Evolutionary conservation across 768 basidiomycete genomes (phyloP).

Genomic region (Phlegmacium glaucopus): DNA sequence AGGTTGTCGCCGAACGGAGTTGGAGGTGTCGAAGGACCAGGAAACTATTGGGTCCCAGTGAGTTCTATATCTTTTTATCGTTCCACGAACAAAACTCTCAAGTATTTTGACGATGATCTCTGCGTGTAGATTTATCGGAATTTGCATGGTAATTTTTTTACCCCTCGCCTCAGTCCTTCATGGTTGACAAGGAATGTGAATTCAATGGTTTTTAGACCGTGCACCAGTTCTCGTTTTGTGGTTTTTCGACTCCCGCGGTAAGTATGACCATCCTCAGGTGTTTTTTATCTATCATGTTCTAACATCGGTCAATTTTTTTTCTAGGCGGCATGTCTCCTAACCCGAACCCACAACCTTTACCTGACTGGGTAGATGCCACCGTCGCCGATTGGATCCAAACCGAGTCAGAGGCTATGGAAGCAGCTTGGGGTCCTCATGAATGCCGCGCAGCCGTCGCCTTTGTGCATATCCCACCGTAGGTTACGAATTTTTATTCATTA

Average conservation of each 20-base stretch:
- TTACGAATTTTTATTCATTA: not conserved
- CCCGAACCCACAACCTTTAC: constrained; percentile 29
- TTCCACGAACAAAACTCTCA: not conserved
- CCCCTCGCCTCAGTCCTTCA: not conserved
- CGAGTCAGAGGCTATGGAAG: constrained; percentile 53
- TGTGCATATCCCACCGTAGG: constrained; percentile 74
- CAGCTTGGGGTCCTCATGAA: constrained; percentile 53
- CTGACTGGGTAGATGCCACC: constrained; percentile 65
- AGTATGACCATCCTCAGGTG: too few species aligned
- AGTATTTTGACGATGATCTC: too few species aligned
- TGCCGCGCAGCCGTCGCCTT: constrained; percentile 60
- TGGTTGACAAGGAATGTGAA: not conserved
- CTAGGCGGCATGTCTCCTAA: constrained; percentile 51
- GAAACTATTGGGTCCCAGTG: constrained; percentile 79
- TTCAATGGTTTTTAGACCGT: constrained; percentile 27
- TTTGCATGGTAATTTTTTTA: constrained; percentile 19
- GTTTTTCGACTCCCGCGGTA: constrained; percentile 79
- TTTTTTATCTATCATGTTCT: not conserved
- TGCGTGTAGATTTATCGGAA: constrained; percentile 13
- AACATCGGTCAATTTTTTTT: not conserved
- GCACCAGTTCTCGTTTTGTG: constrained; percentile 58
- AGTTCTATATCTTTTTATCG: constrained; percentile 5
- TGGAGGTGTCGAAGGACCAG: constrained; percentile 62
- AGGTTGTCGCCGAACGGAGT: constrained; percentile 55
- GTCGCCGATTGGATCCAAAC: constrained; percentile 59